Base-by-base conservation (phyloP, 2,329 filamentous ascomycete genomes). In the Sporothrix protearum region DNA sequence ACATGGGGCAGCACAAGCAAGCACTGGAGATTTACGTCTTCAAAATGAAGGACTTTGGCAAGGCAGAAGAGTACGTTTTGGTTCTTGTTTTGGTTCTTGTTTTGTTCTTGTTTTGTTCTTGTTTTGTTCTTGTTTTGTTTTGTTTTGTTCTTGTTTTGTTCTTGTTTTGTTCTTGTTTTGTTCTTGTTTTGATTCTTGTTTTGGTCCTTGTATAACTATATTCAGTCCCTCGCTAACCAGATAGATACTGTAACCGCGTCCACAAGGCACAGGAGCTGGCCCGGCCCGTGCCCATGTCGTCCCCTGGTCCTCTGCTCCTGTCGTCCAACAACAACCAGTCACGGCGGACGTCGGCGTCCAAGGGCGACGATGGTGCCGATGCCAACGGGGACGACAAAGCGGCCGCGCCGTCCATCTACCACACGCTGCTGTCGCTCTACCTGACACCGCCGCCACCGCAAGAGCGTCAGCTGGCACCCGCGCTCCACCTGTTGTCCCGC, bases 1-100 rank as follows among this genome's bases (percentile, higher is more conserved):
- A 96, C 76, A 97, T 98, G 92, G 93, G 93, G 7, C 91, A 95
- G 76, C 94, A 99, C 82, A 94, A 93, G 78, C 94, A 98, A 81
- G 96, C 96, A 0, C 83, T 99, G n/a, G 92, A 96, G 78, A 97
- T 99, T 69, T 99, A 97, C 79, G 95, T 98, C 36, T 99, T 97
- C 82, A 96, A 95, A 80, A 88, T 99, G 80, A 84, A 92, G 75
- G 91, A 97, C 79, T 95, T 92, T 74, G 84, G 83, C 14, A 98
- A 97, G 81, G 96, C 96, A 42, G 96, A 99, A 86, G 93, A 97
- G 91, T 97, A 83, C 73, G 89, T 84, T 47, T n/a, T n/a, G n/a
- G n/a, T n/a, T n/a, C n/a, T n/a, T 69, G 33, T 4, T 12, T 19
- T 14, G 0, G 16, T 42, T 12, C 42, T 19, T 70, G 16, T 36